Evolutionary conservation across 345 rosid species (phyloP), one percentile per base, ranked within the genome.

Genomic region (Gynandropsis gynandra): DNA sequence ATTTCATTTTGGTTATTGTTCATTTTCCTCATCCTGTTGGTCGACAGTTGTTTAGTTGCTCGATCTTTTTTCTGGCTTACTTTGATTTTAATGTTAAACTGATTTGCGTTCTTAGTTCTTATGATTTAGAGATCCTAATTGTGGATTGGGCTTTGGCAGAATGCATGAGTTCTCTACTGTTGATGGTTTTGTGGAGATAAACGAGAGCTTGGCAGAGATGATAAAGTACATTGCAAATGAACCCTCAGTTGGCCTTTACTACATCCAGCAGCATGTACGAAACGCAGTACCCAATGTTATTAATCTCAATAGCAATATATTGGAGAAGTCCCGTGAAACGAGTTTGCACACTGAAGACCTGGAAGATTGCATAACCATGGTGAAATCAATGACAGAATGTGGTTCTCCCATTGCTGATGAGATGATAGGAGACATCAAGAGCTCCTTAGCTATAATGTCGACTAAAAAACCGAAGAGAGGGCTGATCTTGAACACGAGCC

Each of bases 131-230:
- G 29, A 24, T 5, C 29, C 29, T 24, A 24, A 24, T 24, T 24
- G 4, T 24, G 29, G 29, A 50, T 74, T 69, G 47, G 37, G 66
- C 68, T 64, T 65, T 69, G 36, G 50, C 66, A 85, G 80, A 63
- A 92, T 92, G 98, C 81, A 75, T 82, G 97, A 80, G 69, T 78
- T 92, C 86, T 85, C 95, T 74, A 71, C 80, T 42, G 77, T 62
- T 53, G 97, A 92, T 68, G 97, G 97, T 58, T 92, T 92, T 67
- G 78, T 72, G 76, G 99, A 79, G 81, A 80, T 92, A 78, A 82
- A 68, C 59, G 94, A 87, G 69, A 64, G 80, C 74, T 56, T 83
- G 65, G 85, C 85, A 1, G 97, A 88, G 76, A 87, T 88, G 99
- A 88, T 85, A 9, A 85, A 85, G 75, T 80, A 88, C 45, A 71